Evolutionary conservation across 2,329 filamentous ascomycete species (phyloP).

Genomic region (Arthrobotrys sinensis): DNA sequence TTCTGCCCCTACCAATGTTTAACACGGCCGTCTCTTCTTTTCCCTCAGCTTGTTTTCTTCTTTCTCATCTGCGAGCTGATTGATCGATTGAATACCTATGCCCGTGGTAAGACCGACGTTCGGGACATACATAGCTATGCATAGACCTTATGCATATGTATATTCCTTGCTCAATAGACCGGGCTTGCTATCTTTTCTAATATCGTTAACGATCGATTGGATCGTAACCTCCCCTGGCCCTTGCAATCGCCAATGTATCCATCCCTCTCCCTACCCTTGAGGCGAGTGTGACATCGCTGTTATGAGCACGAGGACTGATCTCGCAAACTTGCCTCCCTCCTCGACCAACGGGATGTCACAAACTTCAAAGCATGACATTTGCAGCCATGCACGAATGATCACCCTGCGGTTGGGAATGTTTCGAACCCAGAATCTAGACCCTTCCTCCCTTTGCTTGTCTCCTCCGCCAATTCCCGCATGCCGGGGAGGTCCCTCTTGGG

Average conservation of each 20-base stretch:
- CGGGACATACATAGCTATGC: neutral
- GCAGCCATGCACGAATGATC: constrained; percentile 28
- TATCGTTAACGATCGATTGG: neutral
- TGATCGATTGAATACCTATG: neutral
- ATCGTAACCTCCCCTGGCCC: neutral
- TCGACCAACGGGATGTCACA: constrained; percentile 28
- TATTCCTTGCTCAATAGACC: neutral
- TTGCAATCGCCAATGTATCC: neutral
- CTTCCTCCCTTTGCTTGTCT: neutral
- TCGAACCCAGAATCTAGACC: constrained; percentile 10
- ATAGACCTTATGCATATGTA: constrained; percentile 3
- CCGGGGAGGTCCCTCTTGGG: neutral
- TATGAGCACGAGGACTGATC: constrained; percentile 35
- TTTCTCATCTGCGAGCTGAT: neutral
- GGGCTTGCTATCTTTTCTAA: neutral
- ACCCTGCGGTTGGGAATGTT: constrained; percentile 16
- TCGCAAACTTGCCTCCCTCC: constrained; percentile 10
- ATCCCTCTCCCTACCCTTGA: neutral
- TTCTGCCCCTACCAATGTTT: neutral
- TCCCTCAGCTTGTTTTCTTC: neutral
- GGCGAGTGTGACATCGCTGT: constrained; percentile 26
- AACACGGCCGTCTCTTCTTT: neutral
- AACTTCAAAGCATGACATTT: constrained; percentile 29
- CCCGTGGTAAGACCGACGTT: too few relatives aligned
- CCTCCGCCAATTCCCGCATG: neutral